Percentiles rank a stretch among this genome's conserved stretches.
Evolutionary conservation across 331 rosid species (phyloP).

Genomic region (Prunus yedoensis): DNA sequence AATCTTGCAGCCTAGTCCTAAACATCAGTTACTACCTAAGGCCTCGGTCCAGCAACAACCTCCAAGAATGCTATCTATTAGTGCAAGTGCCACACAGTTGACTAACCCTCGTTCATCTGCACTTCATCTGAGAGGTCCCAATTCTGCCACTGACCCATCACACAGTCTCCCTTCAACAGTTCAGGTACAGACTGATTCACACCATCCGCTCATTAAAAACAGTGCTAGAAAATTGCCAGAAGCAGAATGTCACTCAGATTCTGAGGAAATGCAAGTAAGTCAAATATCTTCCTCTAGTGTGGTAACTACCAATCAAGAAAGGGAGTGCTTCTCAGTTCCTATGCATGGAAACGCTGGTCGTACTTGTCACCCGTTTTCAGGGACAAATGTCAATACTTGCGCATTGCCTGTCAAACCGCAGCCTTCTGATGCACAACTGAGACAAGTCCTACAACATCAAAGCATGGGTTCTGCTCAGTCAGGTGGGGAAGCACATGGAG

Average conservation of each 20-base stretch:
- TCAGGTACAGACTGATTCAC: conserved; percentile 42
- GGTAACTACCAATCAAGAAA: conserved; percentile 49
- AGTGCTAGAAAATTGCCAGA: conserved; percentile 48
- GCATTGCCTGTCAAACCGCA: conserved; percentile 53
- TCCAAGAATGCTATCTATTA: conserved; percentile 57
- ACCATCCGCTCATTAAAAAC: conserved; percentile 36
- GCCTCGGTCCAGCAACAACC: conserved; percentile 50
- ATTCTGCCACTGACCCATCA: conserved; percentile 44
- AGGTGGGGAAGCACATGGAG: conserved; percentile 50
- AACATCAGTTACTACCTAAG: conserved; percentile 28
- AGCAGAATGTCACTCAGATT: conserved; percentile 43
- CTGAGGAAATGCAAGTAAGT: conserved; percentile 47
- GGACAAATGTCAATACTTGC: conserved; percentile 49
- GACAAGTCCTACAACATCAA: conserved; percentile 64
- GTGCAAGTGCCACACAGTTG: conserved; percentile 49
- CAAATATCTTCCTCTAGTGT: conserved; percentile 50
- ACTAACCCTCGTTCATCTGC: conserved; percentile 68
- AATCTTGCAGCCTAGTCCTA: conserved; percentile 21
- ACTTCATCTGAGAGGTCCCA: conserved; percentile 67
- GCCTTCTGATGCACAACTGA: conserved; percentile 55
- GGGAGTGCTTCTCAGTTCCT: conserved; percentile 52
- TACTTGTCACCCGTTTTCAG: conserved; percentile 52
- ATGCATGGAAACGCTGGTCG: conserved; percentile 39
- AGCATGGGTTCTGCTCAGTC: conserved; percentile 46
- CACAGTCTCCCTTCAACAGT: conserved; percentile 46